These are phyloP conservation scores for Kockovaella imperatae DNA, from an alignment of 768 basidiomycete genomes.

Conservation along the genomic window DNA sequence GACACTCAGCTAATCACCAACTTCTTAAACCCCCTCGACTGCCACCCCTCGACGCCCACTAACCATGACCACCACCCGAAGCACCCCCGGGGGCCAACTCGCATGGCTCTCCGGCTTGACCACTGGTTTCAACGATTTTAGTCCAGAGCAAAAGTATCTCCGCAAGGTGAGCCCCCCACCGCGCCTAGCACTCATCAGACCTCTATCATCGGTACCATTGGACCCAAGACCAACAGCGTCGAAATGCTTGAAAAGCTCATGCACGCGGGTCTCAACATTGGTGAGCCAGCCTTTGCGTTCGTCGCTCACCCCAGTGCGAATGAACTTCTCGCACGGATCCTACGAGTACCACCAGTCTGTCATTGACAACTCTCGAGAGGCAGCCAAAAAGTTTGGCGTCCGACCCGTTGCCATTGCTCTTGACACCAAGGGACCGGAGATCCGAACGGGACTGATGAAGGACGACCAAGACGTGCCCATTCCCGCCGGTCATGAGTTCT, in stretches of 20 bases:
- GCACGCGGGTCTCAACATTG: constrained; percentile 93
- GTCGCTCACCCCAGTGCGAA: constrained; percentile 62
- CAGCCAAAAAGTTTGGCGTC: constrained; percentile 55
- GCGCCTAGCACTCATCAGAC: constrained; percentile 53
- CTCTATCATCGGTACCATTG: constrained; percentile 96
- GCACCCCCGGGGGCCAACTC: constrained; percentile 53
- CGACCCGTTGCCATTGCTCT: constrained; percentile 95
- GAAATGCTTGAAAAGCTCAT: constrained; percentile 79
- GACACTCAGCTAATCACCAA: too few relatives aligned
- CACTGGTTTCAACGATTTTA: constrained; percentile 63
- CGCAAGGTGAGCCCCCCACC: constrained; percentile 64
- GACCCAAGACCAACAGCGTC: constrained; percentile 90
- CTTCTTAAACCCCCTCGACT: not conserved
- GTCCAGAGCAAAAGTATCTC: constrained; percentile 70
- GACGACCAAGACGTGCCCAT: constrained; percentile 78
- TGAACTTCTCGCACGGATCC: constrained; percentile 99
- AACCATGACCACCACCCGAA: constrained; percentile 8
- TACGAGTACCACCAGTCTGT: constrained; percentile 99
- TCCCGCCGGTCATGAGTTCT: constrained; percentile 87
- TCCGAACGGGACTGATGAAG: constrained; percentile 89
- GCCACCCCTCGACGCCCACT: not conserved
- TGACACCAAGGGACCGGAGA: constrained; percentile 99
- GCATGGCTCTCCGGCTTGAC: constrained; percentile 84
- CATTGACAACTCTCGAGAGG: constrained; percentile 90
- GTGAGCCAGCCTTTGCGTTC: constrained; percentile 50